Conservation (phyloP, 2,329 filamentous ascomycete genomes). For the Biscogniauxia marginata region DNA sequence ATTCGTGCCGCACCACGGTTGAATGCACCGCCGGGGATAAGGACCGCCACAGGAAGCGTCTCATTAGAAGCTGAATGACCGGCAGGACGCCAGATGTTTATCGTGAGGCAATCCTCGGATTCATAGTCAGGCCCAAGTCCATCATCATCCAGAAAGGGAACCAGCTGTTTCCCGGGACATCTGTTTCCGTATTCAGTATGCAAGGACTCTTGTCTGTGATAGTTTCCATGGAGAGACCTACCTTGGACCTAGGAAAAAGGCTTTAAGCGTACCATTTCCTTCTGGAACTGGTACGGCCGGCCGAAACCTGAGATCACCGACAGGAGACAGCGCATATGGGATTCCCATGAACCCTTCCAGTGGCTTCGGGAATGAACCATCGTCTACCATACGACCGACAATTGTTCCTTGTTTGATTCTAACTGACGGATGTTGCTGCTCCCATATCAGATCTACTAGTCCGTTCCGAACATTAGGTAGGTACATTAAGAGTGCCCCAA, state of each 20-base stretch:
- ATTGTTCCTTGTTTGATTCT: slow-evolving; percentile 32
- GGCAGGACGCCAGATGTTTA: slow-evolving; percentile 9
- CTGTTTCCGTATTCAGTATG: slow-evolving; percentile 12
- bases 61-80: slow-evolving; percentile 1
- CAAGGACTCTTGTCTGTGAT: background rate
- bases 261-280: slow-evolving; percentile 26
- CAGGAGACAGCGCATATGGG: slow-evolving; percentile 46
- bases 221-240: background rate
- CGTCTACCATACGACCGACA: slow-evolving; percentile 31
- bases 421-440: slow-evolving; percentile 14
- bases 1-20: slow-evolving; percentile 33
- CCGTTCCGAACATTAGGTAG: background rate
- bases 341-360: slow-evolving; percentile 46
- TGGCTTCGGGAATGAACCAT: slow-evolving; percentile 30
- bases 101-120: slow-evolving; percentile 21
- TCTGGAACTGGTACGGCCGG: slow-evolving; percentile 32
- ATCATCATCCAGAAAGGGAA: slow-evolving; percentile 32
- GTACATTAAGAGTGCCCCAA: background rate
- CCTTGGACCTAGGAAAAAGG: slow-evolving; percentile 25
- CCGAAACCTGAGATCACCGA: slow-evolving; percentile 41
- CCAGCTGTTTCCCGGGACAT: slow-evolving; percentile 32
- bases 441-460: background rate
- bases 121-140: slow-evolving; percentile 31
- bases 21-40: slow-evolving; percentile 33
- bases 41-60: slow-evolving; percentile 25